Evolutionary conservation across 2,329 filamentous ascomycete genomes (phyloP), one percentile per base, ranked within the genome.

Genomic region (Incumbomyces delicatus): DNA sequence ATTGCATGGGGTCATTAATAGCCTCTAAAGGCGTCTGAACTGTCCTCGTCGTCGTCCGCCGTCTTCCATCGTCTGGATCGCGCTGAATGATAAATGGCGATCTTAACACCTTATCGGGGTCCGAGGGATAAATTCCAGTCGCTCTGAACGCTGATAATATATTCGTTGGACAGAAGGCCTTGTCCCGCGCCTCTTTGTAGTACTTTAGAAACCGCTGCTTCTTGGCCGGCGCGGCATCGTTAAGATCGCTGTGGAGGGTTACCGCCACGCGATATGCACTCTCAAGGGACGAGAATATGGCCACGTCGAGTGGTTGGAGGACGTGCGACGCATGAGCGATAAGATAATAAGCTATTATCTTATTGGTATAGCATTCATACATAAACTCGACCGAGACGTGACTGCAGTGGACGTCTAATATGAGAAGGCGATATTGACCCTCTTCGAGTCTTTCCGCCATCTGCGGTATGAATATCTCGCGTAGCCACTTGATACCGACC

Each of bases 321-420:
- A 57, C 34, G 41, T 58, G 42, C 8, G 51, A 66, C 57, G 47
- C 38, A 54, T 59, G 46, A n/a, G 46, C 43, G 20, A 50, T 47
- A 14, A 58, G 30, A 45, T 55, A 57, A 20, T 53, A 42, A 13
- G 54, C 13, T 20, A 47, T 41, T 29, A 58, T 45, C n/a, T 54
- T 53, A 37, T 57, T 50, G 7, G 35, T 20, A 16, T 32, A 44
- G 43, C 44, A 57, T 41, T 51, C 38, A 34, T 43, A 53, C 37
- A 58, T 57, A 29, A 57, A 58, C 32, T 57, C 46, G 17, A 41
- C 20, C 3, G 51, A 49, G 7, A 18, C 31, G 43, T 58, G 35
- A 50, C 49, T 57, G 20, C 48, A 44, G 32, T 58, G 38, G 8
- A 49, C 41, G 35, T 57, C 47, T n/a, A 57, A 10, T 10, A 59